These are phyloP conservation scores for Venturia pyrina DNA, from an alignment of 2,329 filamentous ascomycete genomes.

Conservation along the genomic window DNA sequence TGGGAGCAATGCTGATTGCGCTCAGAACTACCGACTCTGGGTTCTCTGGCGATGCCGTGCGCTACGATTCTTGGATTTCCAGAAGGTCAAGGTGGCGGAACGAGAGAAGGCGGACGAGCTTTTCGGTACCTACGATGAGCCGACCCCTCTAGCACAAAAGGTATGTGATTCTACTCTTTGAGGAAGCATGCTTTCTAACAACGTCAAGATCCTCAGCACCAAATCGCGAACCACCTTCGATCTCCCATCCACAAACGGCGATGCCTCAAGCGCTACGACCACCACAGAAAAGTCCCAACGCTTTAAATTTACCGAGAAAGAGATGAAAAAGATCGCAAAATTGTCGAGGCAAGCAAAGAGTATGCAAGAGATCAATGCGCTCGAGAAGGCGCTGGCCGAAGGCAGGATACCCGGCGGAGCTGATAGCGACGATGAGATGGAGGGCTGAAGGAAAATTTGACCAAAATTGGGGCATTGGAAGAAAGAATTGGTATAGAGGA, in stretches of 20 bases:
- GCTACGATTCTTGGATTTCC: conserved; percentile 85
- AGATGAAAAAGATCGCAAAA: conserved; percentile 76
- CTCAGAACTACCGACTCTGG: conserved; percentile 83
- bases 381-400: conserved; percentile 90
- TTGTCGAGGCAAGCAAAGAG: conserved; percentile 83
- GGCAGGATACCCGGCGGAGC: conserved; percentile 67
- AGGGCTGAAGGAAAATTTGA: background rate
- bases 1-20: background rate
- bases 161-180: conserved; percentile 25
- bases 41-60: conserved; percentile 76
- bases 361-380: conserved; percentile 74
- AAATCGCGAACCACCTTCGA: conserved; percentile 67
- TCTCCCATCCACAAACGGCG: conserved; percentile 29
- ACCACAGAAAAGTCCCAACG: background rate
- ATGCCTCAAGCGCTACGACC: conserved; percentile 26
- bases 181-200: conserved; percentile 12
- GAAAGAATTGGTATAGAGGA: background rate
- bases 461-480: background rate
- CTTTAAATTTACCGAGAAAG: conserved; percentile 80
- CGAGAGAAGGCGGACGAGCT: conserved; percentile 65
- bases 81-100: conserved; percentile 83
- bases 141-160: conserved; percentile 69
- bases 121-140: conserved; percentile 70
- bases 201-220: conserved; percentile 64
- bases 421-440: conserved; percentile 16